Evolutionary conservation across 2,329 filamentous ascomycete species (phyloP), one percentile per base, ranked within the genome.

Genomic region (Juglanconis oblonga): DNA sequence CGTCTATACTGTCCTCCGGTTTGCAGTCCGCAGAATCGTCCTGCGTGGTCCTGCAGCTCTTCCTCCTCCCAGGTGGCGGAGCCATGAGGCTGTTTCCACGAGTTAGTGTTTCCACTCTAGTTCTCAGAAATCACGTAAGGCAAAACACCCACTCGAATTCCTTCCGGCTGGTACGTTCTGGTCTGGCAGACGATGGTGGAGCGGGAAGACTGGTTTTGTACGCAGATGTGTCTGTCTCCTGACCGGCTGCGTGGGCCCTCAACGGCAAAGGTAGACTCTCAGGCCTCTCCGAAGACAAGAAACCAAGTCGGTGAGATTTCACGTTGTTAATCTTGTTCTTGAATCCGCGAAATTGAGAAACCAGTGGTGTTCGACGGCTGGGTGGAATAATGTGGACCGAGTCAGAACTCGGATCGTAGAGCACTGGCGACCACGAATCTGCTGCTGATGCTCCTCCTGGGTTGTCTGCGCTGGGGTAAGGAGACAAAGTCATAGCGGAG

Each of bases 31-130:
- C 31, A 44, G 48, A 44, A 32, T 60, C 36, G 36, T 63, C 58
- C 42, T 52, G 32, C n/a, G 50, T 32, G 29, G 51, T 48, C 55
- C 55, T 44, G 9, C 31, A 14, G 29, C 35, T 61, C 47, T 52
- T 57, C 56, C 54, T 61, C 32, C 58, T 61, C 14, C 61, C 58
- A 0, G 58, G 58, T 44, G 61, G 61, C 49, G 61, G 61, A 38
- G 51, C 51, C 61, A 58, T 63, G 40, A 63, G 58, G 42, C 61
- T 63, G 14, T 13, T 17, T 11, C 35, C 35, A 33, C 36, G 14
- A 32, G 55, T 63, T 36, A 63, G 55, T 49, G 33, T 38, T 33
- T 44, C 24, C 13, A 8, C 9, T 50, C 32, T 4, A 40, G n/a
- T 13, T n/a, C 38, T 32, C 36, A 55, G 44, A 40, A 14, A 38